Evolutionary conservation across 192 early-diverging fungal genomes (phyloP), one percentile per base, ranked within the genome.

Genomic region (Backusella circina): DNA sequence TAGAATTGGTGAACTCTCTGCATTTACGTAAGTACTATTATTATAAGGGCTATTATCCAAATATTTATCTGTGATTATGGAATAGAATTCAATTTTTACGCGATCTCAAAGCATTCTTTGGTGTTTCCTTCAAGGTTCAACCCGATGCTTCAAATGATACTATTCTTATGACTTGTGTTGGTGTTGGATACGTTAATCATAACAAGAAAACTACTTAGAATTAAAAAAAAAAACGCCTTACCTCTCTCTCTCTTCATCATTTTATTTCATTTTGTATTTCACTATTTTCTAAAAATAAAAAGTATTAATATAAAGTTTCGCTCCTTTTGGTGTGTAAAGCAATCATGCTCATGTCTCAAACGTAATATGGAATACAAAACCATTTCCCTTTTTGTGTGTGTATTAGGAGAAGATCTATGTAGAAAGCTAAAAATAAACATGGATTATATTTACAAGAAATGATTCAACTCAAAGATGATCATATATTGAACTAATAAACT

Each of bases 101-200:
- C 33, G 98, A 99, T 81, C 77, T 99, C 47, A 88, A 92, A 77
- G 85, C 89, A 61, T 96, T 98, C 79, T 93, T 99, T 82, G 95
- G 94, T 39, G 91, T 93, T 12, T 91, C 91, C 2, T 98, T 98
- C 88, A 99, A 97, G 84, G 92, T 99, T 70, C 90, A 88, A 83
- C 81, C 88, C 1, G 86, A 90, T 30, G 76, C 79, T 54, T 76
- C 79, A 26, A 77, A 85, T 3, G 74, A 88, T 35, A 86, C 88
- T 13, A 77, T 88, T 41, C 23, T 96, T 33, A 84, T 98, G 85
- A 92, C 96, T 2, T 95, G 93, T 80, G 86, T 99, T 33, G 97
- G 97, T 31, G 84, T 91, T 21, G 96, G 96, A 10, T 98, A 93
- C 80, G 88, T 87, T 37, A 99, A 99, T 80, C 90, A 93, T 50